Conservation (phyloP, 371 early-diverging fungal species). For the Capillidium rhysosporum region DNA sequence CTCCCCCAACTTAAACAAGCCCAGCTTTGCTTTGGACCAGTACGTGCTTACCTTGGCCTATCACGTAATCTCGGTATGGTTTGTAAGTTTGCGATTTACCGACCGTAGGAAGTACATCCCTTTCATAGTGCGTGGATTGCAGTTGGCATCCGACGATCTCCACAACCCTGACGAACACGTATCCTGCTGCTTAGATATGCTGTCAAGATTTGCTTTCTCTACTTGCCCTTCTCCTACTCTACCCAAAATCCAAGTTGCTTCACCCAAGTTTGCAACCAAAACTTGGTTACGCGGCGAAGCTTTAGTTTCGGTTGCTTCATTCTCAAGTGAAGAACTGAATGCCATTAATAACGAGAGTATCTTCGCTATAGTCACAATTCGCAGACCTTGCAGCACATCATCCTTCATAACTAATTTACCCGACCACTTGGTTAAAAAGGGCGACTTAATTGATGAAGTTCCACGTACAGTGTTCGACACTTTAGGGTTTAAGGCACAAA, state of each 20-base stretch:
- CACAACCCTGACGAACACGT: conserved; percentile 32
- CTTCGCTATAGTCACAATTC: conserved; percentile 62
- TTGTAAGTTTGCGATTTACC: conserved; percentile 42
- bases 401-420: conserved; percentile 45
- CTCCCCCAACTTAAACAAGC: conserved; percentile 11
- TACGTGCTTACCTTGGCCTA: conserved; percentile 79
- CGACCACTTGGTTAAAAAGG: conserved; percentile 12
- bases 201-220: conserved; percentile 54
- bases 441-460: conserved; percentile 15
- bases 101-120: conserved; percentile 65
- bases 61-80: conserved; percentile 77
- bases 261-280: conserved; percentile 18
- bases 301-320: conserved; percentile 47
- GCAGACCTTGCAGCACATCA: conserved; percentile 62
- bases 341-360: too few species aligned
- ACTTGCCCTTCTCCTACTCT: neutral
- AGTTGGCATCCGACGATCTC: conserved; percentile 22
- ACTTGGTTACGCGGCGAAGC: conserved; percentile 78
- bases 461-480: conserved; percentile 6
- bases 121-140: conserved; percentile 54
- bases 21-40: conserved; percentile 31
- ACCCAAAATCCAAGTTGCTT: neutral
- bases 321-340: conserved; percentile 23
- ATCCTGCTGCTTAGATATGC: conserved; percentile 81
- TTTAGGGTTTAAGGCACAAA: neutral